Evolutionary conservation across 441 rosid species (phyloP), one percentile per base, ranked within the genome.

Genomic region (Populus hybrid): DNA sequence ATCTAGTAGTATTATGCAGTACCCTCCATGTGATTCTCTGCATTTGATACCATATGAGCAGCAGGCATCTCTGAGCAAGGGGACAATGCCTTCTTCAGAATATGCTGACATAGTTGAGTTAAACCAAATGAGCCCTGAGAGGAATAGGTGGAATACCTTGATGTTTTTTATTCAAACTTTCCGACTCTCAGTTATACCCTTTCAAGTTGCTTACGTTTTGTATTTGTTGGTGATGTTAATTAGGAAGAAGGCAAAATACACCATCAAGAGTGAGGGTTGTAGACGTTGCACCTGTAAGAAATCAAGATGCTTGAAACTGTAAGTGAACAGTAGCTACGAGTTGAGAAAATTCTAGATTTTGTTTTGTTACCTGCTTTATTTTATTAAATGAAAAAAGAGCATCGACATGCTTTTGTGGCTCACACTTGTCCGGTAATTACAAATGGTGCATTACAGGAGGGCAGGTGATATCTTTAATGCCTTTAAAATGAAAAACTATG

Each of bases 241-340:
- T 40, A 87, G 93, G 85, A 83, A 82, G 72, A 79, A 74, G 81
- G 81, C 75, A 36, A 71, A 80, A 76, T 7, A 19, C 50, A 7
- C 67, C 67, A 19, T 10, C 10, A 82, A 80, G 30, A n/a, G 57
- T 46, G 83, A 70, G 4, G 79, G 66, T 18, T 81, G 85, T 82
- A 88, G 81, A 67, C 82, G 82, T 34, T 91, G 90, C 84, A 89
- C 79, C 38, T 86, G 91, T 35, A 83, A 67, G 80, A 86, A 73
- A 76, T 82, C 91, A 73, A 77, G 71, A 74, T 90, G 91, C 81
- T 73, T 90, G 81, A 86, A 86, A 79, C 88, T 87, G 92, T 90
- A 85, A 86, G 89, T 76, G 7, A 70, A 40, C 72, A 30, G 65
- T n/a, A n/a, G 23, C 30, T 40, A 35, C 36, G 10, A 19, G n/a